Evolutionary conservation across 139 green algal genomes (phyloP).

Genomic region (Coelastrella sp.): DNA sequence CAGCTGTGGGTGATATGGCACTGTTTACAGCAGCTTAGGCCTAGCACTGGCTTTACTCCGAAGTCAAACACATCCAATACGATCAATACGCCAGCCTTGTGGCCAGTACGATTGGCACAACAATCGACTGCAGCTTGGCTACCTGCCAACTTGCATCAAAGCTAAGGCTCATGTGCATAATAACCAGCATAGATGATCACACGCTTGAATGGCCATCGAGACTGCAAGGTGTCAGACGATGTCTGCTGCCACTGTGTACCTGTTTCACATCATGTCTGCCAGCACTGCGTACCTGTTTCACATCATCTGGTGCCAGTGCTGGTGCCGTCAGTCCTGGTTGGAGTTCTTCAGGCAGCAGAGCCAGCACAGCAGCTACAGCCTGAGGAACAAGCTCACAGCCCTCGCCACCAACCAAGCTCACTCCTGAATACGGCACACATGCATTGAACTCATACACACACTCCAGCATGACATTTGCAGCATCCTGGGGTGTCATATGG

Average conservation of each 20-base stretch:
- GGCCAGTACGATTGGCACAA: too few species aligned
- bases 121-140: too few species aligned
- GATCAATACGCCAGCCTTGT: too few species aligned
- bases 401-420: constrained; percentile 48
- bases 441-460: constrained; percentile 87
- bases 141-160: too few species aligned
- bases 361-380: constrained; percentile 69
- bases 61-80: too few species aligned
- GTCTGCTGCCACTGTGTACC: neutral
- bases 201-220: too few species aligned
- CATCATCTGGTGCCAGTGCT: constrained; percentile 43
- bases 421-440: constrained; percentile 79
- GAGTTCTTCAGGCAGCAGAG: constrained; percentile 54
- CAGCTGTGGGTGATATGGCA: too few species aligned
- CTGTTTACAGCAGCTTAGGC: too few species aligned
- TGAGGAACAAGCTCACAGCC: constrained; percentile 36
- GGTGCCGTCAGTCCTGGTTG: constrained; percentile 5
- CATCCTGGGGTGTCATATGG: constrained; percentile 48
- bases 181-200: too few species aligned
- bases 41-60: too few species aligned
- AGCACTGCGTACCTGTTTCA: constrained; percentile 34
- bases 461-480: constrained; percentile 63
- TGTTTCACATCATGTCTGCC: neutral
- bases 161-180: too few species aligned
- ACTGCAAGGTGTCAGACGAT: too few species aligned